phyloP scores from a whole-genome alignment of 106 monocot species.

The Vanilla planifolia region DNA sequence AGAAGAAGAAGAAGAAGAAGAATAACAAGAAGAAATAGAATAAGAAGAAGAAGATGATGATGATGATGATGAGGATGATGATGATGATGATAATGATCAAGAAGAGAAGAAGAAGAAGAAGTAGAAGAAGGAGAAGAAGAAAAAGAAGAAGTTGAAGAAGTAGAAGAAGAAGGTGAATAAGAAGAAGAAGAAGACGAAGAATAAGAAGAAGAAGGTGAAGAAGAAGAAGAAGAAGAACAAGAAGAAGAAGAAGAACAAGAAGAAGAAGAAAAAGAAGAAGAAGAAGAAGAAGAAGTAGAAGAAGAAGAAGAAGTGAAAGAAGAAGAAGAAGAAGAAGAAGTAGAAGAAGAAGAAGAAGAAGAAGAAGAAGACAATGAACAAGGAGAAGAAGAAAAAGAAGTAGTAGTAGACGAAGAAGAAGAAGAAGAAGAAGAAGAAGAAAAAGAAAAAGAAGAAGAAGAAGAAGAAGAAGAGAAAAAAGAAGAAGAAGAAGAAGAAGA shows the following conservation, averaged over 20 bases:
- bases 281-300: not conserved
- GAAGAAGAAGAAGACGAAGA: no score
- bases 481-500: not conserved
- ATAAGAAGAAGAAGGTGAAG: no score
- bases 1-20: no score
- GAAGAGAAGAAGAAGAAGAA: not conserved
- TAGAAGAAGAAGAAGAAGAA: not conserved
- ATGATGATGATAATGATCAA: no score
- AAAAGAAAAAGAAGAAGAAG: not conserved
- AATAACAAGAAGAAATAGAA: no score
- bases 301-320: not conserved
- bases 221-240: not conserved
- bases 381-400: no score
- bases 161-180: no score
- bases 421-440: not conserved
- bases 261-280: not conserved
- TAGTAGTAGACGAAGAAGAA: no score
- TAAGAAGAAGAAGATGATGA: no score
- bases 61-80: no score
- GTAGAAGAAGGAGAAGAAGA: not conserved
- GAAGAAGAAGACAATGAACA: no score
- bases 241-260: not conserved
- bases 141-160: not conserved
- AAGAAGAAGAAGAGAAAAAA: not conserved
- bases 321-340: not conserved